Conservation (phyloP, 495 filamentous ascomycete genomes). For the Talaromyces proteolyticus region DNA sequence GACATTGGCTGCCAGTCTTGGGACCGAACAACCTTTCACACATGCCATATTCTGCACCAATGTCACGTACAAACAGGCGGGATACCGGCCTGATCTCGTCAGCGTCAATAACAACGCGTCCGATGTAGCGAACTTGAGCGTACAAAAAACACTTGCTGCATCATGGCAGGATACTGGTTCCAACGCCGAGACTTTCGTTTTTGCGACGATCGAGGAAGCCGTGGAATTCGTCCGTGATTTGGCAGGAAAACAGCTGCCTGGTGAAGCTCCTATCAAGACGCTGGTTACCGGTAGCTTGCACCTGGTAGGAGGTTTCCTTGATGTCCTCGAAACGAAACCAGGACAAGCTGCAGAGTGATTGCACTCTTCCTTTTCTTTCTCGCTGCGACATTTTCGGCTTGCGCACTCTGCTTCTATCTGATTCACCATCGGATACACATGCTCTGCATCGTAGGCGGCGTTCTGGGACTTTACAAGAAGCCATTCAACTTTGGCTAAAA, state of each 20-base stretch:
- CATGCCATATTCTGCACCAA: constrained; percentile 89
- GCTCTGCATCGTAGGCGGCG: background rate
- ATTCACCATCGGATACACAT: background rate
- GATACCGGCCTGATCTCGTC: constrained; percentile 72
- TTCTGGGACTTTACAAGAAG: background rate
- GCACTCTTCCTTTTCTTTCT: background rate
- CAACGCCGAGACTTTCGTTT: constrained; percentile 53
- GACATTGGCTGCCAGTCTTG: constrained; percentile 53
- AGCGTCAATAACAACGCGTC: constrained; percentile 64
- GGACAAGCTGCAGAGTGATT: background rate
- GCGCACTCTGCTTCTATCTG: background rate
- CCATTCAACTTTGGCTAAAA: background rate
- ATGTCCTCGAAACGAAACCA: constrained; percentile 60
- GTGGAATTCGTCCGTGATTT: constrained; percentile 60
- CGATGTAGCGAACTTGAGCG: constrained; percentile 61
- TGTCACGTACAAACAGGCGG: constrained; percentile 63
- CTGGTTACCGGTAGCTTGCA: constrained; percentile 83
- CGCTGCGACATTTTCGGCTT: background rate
- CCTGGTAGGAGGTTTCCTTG: constrained; percentile 76
- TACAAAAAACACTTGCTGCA: constrained; percentile 68
- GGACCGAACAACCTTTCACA: constrained; percentile 55
- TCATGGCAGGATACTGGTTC: constrained; percentile 67
- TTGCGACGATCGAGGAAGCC: constrained; percentile 81
- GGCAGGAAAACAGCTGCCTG: constrained; percentile 26
- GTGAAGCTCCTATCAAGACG: constrained; percentile 40